Evolutionary conservation across 352 stramenopile genomes (phyloP).

Genomic region (Phytophthora brassicae): DNA sequence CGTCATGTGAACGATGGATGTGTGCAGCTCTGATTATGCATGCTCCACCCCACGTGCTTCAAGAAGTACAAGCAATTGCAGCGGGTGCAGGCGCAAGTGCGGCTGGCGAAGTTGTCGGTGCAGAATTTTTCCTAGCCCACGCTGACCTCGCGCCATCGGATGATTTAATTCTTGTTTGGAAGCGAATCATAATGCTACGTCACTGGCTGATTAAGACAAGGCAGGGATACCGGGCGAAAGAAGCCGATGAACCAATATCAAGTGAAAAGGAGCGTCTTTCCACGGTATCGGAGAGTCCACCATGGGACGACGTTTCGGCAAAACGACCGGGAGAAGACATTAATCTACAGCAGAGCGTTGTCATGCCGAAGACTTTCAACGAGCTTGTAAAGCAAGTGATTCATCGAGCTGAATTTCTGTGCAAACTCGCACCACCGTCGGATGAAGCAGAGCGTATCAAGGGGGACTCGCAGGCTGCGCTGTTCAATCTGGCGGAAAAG

Average conservation of each 20-base stretch:
- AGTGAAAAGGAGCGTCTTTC: conserved; percentile 1
- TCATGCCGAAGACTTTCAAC: conserved; percentile 68
- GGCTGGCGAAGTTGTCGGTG: conserved; percentile 23
- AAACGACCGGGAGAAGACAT: conserved; percentile 28
- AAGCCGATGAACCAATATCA: conserved; percentile 40
- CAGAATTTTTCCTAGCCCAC: conserved; percentile 44
- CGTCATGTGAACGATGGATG: conserved; percentile 65
- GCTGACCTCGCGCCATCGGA: conserved; percentile 69
- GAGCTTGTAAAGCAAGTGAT: conserved; percentile 66
- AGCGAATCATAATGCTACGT: conserved; percentile 73
- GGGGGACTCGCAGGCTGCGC: conserved; percentile 66
- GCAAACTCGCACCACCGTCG: conserved; percentile 67
- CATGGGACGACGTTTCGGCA: not conserved
- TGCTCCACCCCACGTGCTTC: conserved; percentile 65
- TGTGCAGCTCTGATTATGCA: conserved; percentile 82
- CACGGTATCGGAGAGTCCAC: not conserved
- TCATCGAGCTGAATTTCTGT: conserved; percentile 74
- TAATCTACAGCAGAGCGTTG: conserved; percentile 61
- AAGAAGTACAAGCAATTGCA: conserved; percentile 81
- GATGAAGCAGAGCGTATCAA: conserved; percentile 67
- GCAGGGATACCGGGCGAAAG: conserved; percentile 74
- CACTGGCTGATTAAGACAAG: conserved; percentile 85
- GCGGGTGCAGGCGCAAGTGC: conserved; percentile 35
- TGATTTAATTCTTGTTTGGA: conserved; percentile 75
- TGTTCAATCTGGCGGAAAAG: conserved; percentile 86